phyloP scores from a whole-genome alignment of 2,329 filamentous ascomycete genomes.

The Coleophoma eucalyptorum region DNA sequence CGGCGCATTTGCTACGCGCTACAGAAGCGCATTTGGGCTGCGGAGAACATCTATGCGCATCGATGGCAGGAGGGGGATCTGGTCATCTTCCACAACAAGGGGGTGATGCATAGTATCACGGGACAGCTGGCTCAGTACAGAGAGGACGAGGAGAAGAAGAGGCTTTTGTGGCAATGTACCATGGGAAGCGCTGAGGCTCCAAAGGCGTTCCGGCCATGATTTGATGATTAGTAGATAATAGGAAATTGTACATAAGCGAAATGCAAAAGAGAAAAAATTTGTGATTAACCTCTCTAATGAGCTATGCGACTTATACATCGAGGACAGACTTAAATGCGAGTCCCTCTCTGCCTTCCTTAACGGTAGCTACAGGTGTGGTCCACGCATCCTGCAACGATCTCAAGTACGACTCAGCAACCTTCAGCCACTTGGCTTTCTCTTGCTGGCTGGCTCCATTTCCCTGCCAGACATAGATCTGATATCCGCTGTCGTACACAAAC shows the following conservation, averaged over 20 bases:
- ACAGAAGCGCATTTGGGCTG: constrained; percentile 19
- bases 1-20: constrained; percentile 22
- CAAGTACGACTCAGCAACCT: constrained; percentile 53
- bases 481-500: constrained; percentile 59
- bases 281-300: no score
- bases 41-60: constrained; percentile 29
- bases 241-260: no score
- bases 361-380: constrained; percentile 51
- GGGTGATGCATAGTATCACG: constrained; percentile 28
- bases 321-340: constrained; percentile 34
- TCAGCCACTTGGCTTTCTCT: constrained; percentile 59
- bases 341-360: constrained; percentile 52
- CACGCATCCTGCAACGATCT: constrained; percentile 35
- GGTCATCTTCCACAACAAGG: constrained; percentile 29
- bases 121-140: constrained; percentile 15
- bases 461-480: constrained; percentile 63
- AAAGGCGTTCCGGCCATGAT: no score
- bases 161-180: constrained; percentile 28
- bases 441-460: constrained; percentile 51
- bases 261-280: no score
- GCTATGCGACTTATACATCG: not conserved
- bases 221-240: no score
- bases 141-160: constrained; percentile 10
- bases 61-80: constrained; percentile 25
- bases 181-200: constrained; percentile 8